Percentiles rank a stretch among this genome's conserved stretches.
These are phyloP conservation scores for Leccinum variicolor DNA, from an alignment of 768 basidiomycete species.

Conservation along the genomic window DNA sequence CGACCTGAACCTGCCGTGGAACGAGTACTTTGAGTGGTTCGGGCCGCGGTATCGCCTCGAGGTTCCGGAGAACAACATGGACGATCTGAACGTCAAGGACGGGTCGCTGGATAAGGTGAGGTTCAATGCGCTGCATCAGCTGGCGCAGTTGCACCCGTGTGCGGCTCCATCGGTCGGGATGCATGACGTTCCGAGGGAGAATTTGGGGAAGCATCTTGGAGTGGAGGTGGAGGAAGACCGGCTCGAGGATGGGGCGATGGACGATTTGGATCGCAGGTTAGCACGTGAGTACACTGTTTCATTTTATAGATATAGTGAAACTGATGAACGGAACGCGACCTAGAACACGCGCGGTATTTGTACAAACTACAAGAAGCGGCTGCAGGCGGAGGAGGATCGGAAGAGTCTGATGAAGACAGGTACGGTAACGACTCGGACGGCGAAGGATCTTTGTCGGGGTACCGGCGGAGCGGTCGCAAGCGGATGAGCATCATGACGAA, in stretches of 20 bases:
- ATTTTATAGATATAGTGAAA: not conserved
- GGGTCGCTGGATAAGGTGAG: constrained; percentile 76
- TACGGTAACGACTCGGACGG: constrained; percentile 46
- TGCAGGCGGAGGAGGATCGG: constrained; percentile 31
- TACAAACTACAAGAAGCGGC: constrained; percentile 55
- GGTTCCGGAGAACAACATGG: constrained; percentile 90
- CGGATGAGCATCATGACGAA: constrained; percentile 71
- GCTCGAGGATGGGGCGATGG: constrained; percentile 38
- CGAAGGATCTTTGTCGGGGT: constrained; percentile 29
- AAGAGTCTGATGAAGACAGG: constrained; percentile 47
- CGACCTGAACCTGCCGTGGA: constrained; percentile 78
- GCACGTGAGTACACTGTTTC: constrained; percentile 52
- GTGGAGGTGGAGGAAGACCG: constrained; percentile 43
- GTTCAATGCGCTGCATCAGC: constrained; percentile 55
- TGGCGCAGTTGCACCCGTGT: constrained; percentile 46
- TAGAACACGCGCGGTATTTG: constrained; percentile 68
- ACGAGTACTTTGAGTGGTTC: constrained; percentile 95
- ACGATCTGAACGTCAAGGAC: constrained; percentile 83
- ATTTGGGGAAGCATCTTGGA: constrained; percentile 60
- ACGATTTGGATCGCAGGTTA: constrained; percentile 66
- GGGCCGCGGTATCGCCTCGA: constrained; percentile 93
- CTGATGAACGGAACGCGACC: constrained; percentile 1
- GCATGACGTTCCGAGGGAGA: constrained; percentile 77
- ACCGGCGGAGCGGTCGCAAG: constrained; percentile 38
- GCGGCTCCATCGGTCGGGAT: constrained; percentile 84